Evolutionary conservation across 768 basidiomycete genomes (phyloP).

Genomic region (Cyclocybe cylindracea): DNA sequence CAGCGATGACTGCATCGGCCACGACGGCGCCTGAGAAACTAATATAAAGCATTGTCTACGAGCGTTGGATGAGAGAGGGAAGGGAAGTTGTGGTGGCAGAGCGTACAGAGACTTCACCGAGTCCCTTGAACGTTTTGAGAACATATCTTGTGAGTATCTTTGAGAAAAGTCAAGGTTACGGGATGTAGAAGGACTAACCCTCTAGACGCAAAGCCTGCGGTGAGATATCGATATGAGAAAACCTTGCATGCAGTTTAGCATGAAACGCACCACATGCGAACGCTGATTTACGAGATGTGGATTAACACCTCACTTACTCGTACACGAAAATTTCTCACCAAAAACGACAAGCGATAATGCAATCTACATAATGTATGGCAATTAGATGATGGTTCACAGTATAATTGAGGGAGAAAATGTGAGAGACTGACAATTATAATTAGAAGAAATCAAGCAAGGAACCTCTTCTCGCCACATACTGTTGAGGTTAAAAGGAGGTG

Average conservation of each 20-base stretch:
- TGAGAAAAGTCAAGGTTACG: neutral
- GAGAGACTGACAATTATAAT: conserved; percentile 13
- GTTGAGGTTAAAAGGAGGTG: neutral
- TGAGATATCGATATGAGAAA: neutral
- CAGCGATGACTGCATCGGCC: conserved; percentile 21
- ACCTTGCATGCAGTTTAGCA: neutral
- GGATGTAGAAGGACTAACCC: conserved; percentile 2
- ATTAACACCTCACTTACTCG: too few species aligned
- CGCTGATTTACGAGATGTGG: too few species aligned
- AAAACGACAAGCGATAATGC: conserved; percentile 10
- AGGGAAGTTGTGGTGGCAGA: neutral
- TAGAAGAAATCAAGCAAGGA: conserved; percentile 12
- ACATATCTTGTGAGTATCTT: conserved; percentile 1
- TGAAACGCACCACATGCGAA: too few species aligned
- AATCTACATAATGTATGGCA: neutral
- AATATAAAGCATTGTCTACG: conserved; percentile 16
- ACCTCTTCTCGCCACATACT: conserved; percentile 17
- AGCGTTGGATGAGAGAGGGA: neutral
- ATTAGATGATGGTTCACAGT: neutral
- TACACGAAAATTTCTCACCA: conserved; percentile 1
- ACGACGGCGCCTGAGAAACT: conserved; percentile 21
- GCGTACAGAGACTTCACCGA: conserved; percentile 10
- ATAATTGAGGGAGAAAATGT: neutral
- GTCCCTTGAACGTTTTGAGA: conserved; percentile 8
- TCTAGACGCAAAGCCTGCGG: conserved; percentile 8